A percentile compares a stretch with the other conserved stretches of the same genome.
Evolutionary conservation across 352 stramenopile species (phyloP).

Genomic region (Phytophthora aleatoria): DNA sequence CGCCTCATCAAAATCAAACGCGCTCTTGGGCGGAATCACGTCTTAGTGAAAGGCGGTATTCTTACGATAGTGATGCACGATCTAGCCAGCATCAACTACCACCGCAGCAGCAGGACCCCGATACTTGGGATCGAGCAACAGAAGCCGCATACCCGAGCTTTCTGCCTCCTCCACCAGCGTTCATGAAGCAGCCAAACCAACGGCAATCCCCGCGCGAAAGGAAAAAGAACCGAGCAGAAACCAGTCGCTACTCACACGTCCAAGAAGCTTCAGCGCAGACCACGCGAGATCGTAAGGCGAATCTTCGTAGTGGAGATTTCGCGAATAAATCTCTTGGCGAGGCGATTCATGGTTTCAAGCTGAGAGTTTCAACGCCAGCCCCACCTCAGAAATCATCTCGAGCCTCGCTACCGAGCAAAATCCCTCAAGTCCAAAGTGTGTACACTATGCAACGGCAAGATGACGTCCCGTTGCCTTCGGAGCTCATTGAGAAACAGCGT

Average conservation of each 20-base stretch:
- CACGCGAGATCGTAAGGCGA: slow-evolving; percentile 19
- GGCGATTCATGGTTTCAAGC: slow-evolving; percentile 54
- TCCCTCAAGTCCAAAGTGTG: slow-evolving; percentile 14
- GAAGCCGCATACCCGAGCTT: not conserved
- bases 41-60: slow-evolving; percentile 7
- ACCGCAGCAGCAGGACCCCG: slow-evolving; percentile 62
- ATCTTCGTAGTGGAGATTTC: slow-evolving; percentile 64
- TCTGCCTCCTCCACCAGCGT: slow-evolving; percentile 1
- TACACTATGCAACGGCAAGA: slow-evolving; percentile 26
- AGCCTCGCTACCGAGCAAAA: slow-evolving; percentile 14
- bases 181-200: not conserved
- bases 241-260: not conserved
- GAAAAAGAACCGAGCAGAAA: slow-evolving; percentile 5
- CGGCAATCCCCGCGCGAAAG: not conserved
- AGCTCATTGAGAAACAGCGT: slow-evolving; percentile 18
- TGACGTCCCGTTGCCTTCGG: slow-evolving; percentile 10
- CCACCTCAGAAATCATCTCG: not conserved
- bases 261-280: slow-evolving; percentile 2
- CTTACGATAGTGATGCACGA: slow-evolving; percentile 7
- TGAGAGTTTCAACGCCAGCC: slow-evolving; percentile 35
- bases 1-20: not conserved
- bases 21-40: slow-evolving; percentile 12
- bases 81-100: slow-evolving; percentile 45
- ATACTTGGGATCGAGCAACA: slow-evolving; percentile 16
- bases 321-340: slow-evolving; percentile 66